Base-by-base conservation (phyloP, 2,329 filamentous ascomycete genomes). In the Scolecobasidium constrictum region DNA sequence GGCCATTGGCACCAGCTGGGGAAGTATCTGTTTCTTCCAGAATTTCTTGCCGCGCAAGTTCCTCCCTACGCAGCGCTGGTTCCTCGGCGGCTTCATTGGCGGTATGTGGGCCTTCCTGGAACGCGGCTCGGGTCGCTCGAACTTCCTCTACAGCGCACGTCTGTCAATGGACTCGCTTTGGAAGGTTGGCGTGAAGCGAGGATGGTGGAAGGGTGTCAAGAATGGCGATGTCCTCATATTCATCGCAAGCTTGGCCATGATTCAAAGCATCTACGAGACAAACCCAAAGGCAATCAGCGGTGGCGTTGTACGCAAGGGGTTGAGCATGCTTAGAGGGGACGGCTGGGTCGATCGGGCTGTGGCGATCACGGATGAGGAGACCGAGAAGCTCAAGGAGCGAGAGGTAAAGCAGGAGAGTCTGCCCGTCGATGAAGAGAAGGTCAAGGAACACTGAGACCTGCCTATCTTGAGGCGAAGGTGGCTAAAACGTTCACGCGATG, bases 121-220 rank as follows among this genome's bases (percentile, higher is more conserved):
- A 56, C 69, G 80, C 35, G 67, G 69, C 16, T 39, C 66, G 72
- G 75, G 81, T 34, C 67, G 83, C 13, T 70, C 72, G 1, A 74
- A 85, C 43, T 94, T 93, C 61, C 53, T 95, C 47, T 92, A 92
- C 61, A 80, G 77, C 49, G 77, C 83, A 21, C 73, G 88, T 2
- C 66, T 81, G n/a, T 86, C 82, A 46, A 69, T 94, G 21, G 84
- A 94, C 58, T 85, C 78, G 28, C 62, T 87, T 36, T 96, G 87
- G 86, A 94, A 94, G 67, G 86, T 94, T 0, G 87, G 88, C n/a
- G 77, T 83, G 43, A 96, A 96, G 77, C 71, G 81, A 23, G 75
- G 86, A 1, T 86, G 86, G 78, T 94, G 90, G 86, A 78, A 74
- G 49, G 85, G 85, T 9, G 72, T 92, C 58, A 77, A 73, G 53